Evolutionary conservation across 208 protist genomes (phyloP).

Genomic region (Wallacemonas sp.): DNA sequence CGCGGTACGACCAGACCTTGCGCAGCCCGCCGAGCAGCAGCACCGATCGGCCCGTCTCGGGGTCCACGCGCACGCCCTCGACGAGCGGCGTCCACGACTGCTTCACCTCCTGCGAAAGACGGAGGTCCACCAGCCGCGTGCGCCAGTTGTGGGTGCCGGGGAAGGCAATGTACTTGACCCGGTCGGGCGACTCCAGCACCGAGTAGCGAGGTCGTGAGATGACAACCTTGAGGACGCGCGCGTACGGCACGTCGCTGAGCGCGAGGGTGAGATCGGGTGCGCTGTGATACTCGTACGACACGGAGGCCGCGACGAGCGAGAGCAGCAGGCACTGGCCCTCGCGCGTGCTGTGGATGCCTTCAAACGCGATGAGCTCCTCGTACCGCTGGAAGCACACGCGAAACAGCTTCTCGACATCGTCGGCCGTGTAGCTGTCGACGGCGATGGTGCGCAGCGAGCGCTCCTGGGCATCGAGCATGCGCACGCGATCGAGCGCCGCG

Average conservation of each 20-base stretch:
- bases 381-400: conserved; percentile 46
- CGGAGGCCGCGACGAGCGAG: conserved; percentile 43
- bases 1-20: conserved; percentile 52
- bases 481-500: conserved; percentile 19
- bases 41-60: conserved; percentile 12
- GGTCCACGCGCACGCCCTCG: conserved; percentile 28
- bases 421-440: conserved; percentile 34
- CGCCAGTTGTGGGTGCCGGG: conserved; percentile 84
- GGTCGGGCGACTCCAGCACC: conserved; percentile 64
- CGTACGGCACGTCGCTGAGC: conserved; percentile 74
- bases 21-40: conserved; percentile 41
- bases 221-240: conserved; percentile 50
- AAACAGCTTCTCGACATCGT: conserved; percentile 49
- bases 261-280: conserved; percentile 62
- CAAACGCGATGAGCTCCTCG: conserved; percentile 57
- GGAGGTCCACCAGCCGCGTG: conserved; percentile 53
- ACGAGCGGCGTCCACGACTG: conserved; percentile 41
- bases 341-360: conserved; percentile 25
- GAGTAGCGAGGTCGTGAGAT: conserved; percentile 50
- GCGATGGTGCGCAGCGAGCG: conserved; percentile 30
- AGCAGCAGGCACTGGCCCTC: conserved; percentile 61
- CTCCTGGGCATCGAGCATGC: conserved; percentile 43
- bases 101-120: conserved; percentile 33
- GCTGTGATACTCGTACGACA: conserved; percentile 70
- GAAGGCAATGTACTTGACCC: conserved; percentile 77